Evolutionary conservation across 2,329 filamentous ascomycete species (phyloP).

Genomic region (Penicillium sclerotiorum): DNA sequence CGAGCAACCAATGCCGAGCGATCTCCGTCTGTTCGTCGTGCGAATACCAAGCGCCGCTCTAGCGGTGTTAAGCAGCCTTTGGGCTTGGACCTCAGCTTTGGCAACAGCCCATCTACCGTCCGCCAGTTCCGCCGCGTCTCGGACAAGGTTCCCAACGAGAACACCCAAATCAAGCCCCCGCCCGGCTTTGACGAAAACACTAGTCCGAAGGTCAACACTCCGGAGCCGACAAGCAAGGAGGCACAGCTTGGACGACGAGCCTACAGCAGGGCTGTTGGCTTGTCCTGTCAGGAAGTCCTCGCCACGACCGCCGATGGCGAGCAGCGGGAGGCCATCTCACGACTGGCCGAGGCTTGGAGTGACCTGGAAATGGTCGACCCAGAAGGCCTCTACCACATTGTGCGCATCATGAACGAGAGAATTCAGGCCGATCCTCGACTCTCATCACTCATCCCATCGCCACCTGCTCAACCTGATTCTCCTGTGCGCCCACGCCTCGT

Average conservation of each 20-base stretch:
- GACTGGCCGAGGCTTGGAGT: constrained; percentile 82
- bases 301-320: constrained; percentile 70
- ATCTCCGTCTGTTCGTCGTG: constrained; percentile 46
- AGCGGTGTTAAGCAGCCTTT: constrained; percentile 72
- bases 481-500: constrained; percentile 66
- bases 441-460: constrained; percentile 41
- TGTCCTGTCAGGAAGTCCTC: constrained; percentile 80
- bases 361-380: constrained; percentile 84
- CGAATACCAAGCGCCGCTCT: constrained; percentile 45
- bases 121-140: constrained; percentile 89
- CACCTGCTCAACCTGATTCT: constrained; percentile 41
- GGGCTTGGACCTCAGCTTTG: constrained; percentile 88
- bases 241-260: constrained; percentile 77
- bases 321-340: constrained; percentile 83
- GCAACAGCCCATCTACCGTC: constrained; percentile 89
- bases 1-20: constrained; percentile 49
- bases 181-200: constrained; percentile 44
- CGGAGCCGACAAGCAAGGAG: constrained; percentile 66
- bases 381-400: constrained; percentile 82
- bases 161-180: constrained; percentile 26
- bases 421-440: constrained; percentile 57
- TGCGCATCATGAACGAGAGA: constrained; percentile 75
- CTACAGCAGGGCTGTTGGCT: constrained; percentile 80
- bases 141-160: constrained; percentile 55
- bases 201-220: constrained; percentile 38